A percentile compares a stretch with the other conserved stretches of the same genome.
Conservation (phyloP, 1,139 yeast species). For the Lodderomyces margitis region DNA sequence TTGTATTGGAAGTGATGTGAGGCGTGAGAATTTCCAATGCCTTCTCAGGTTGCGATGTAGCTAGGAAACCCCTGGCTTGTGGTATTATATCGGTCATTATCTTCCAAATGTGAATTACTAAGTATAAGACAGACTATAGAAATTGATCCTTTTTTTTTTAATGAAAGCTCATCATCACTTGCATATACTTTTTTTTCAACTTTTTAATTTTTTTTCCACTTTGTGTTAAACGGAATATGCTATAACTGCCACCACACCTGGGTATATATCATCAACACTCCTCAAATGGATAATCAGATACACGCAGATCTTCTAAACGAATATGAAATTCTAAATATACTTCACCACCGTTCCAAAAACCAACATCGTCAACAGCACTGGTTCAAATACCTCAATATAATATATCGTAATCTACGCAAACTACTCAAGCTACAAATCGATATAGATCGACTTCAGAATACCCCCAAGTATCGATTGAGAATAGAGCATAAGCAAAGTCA, state of each 20-base stretch:
- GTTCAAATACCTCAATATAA: conserved; percentile 71
- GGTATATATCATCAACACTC: too few relatives aligned
- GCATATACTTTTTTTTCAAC: neutral
- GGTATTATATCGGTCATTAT: conserved; percentile 17
- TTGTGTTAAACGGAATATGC: neutral
- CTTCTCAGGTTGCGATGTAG: conserved; percentile 40
- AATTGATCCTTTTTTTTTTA: too few relatives aligned
- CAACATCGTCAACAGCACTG: conserved; percentile 75
- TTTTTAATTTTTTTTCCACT: too few relatives aligned
- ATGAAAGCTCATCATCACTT: neutral
- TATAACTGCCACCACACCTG: too few relatives aligned
- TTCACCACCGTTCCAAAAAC: conserved; percentile 70
- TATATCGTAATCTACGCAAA: conserved; percentile 55
- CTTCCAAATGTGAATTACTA: neutral
- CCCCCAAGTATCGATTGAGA: conserved; percentile 5
- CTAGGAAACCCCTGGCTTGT: conserved; percentile 32
- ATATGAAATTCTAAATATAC: conserved; percentile 53
- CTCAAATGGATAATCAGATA: conserved; percentile 14
- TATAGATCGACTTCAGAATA: conserved; percentile 18
- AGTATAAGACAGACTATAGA: too few relatives aligned
- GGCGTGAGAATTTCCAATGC: conserved; percentile 39
- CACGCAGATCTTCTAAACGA: conserved; percentile 34
- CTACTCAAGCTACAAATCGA: conserved; percentile 26
- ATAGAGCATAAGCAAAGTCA: conserved; percentile 16
- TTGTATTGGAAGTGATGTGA: conserved; percentile 24